Percentiles rank a stretch among this genome's conserved stretches.
Conservation (phyloP, 2,329 filamentous ascomycete genomes). For the Verticillium longisporum region DNA sequence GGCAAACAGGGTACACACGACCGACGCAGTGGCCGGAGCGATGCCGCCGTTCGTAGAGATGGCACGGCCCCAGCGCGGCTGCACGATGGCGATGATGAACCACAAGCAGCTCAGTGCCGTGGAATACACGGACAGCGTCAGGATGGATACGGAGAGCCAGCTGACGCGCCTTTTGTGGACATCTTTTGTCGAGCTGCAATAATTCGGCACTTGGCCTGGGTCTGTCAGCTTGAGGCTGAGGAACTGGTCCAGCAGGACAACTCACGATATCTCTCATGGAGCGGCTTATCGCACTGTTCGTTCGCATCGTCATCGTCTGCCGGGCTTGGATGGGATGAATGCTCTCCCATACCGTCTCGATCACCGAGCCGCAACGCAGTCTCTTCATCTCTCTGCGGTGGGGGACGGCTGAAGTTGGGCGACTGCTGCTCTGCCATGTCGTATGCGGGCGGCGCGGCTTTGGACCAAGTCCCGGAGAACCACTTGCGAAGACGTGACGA, state of each 20-base stretch:
- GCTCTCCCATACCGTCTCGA: not conserved
- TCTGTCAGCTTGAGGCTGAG: not conserved
- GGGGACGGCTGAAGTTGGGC: not conserved
- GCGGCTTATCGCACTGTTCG: constrained; percentile 17
- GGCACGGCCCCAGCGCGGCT: constrained; percentile 53
- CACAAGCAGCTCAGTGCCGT: constrained; percentile 61
- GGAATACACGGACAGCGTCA: constrained; percentile 52
- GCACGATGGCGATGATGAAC: constrained; percentile 52
- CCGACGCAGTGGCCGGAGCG: constrained; percentile 55
- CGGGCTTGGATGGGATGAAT: not conserved
- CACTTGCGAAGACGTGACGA: not conserved
- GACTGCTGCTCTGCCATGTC: not conserved
- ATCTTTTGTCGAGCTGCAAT: constrained; percentile 23
- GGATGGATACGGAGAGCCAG: constrained; percentile 44
- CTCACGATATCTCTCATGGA: constrained; percentile 23
- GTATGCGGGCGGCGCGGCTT: not conserved
- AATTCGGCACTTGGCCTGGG: constrained; percentile 20
- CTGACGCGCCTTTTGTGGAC: constrained; percentile 23
- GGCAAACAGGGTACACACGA: constrained; percentile 62
- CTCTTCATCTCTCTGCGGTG: not conserved
- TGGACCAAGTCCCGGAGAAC: not conserved
- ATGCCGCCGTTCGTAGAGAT: constrained; percentile 50
- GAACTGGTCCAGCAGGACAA: not conserved
- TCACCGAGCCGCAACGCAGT: not conserved
- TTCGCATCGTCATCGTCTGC: not conserved